Conservation (phyloP, 495 filamentous ascomycete species). For the Articulospora tetracladia region DNA sequence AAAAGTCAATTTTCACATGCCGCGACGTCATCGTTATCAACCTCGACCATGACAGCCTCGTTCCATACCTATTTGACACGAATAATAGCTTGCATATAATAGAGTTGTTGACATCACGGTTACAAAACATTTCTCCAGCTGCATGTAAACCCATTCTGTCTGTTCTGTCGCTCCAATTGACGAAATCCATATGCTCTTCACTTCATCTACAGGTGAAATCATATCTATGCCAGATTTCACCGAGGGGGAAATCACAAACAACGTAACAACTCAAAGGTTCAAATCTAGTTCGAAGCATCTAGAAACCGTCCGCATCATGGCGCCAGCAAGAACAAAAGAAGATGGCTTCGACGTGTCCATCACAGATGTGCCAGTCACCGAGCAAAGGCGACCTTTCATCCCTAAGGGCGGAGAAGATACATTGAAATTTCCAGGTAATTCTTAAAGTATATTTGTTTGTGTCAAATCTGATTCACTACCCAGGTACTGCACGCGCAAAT, state of each 20-base stretch:
- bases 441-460: not conserved
- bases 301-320: conserved; percentile 1
- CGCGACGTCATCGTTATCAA: not conserved
- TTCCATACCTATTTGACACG: not conserved
- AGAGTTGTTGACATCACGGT: not conserved
- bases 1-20: conserved; percentile 3
- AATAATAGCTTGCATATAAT: not conserved
- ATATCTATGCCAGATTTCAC: not conserved
- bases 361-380: conserved; percentile 19
- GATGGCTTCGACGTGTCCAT: conserved; percentile 19
- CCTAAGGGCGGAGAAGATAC: conserved; percentile 23
- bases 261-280: not conserved
- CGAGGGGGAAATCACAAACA: not conserved
- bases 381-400: conserved; percentile 26
- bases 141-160: not conserved
- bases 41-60: not conserved
- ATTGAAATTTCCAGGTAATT: conserved; percentile 21
- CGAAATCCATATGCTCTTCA: not conserved
- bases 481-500: conserved; percentile 16
- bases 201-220: not conserved
- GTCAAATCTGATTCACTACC: not conserved
- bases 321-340: conserved; percentile 9
- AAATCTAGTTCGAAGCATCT: not conserved
- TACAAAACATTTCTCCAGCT: not conserved
- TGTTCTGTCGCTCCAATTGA: not conserved